Conservation (phyloP, 2,329 filamentous ascomycete species). For the Stachybotrys chartarum region DNA sequence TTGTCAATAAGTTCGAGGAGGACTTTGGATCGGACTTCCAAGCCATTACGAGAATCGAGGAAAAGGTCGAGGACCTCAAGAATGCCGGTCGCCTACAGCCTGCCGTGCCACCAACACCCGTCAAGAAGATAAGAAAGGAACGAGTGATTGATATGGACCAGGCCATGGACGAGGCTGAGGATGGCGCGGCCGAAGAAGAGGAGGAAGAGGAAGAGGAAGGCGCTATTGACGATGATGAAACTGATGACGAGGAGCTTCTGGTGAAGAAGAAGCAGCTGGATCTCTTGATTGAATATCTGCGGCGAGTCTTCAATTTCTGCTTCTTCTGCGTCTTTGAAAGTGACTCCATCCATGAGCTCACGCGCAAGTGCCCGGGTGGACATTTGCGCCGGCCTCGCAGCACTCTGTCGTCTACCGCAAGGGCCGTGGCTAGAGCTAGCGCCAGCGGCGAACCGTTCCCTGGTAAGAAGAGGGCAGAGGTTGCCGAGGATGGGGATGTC, state of each 20-base stretch:
- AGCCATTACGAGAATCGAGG: slow-evolving; percentile 73
- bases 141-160: slow-evolving; percentile 54
- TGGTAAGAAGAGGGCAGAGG: slow-evolving; percentile 63
- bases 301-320: slow-evolving; percentile 96
- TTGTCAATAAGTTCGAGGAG: slow-evolving; percentile 78
- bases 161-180: slow-evolving; percentile 57
- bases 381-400: slow-evolving; percentile 86
- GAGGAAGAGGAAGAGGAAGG: slow-evolving; percentile 78
- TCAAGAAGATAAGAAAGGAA: slow-evolving; percentile 55
- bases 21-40: slow-evolving; percentile 74
- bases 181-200: slow-evolving; percentile 64
- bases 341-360: slow-evolving; percentile 92
- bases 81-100: slow-evolving; percentile 72
- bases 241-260: slow-evolving; percentile 82
- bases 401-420: slow-evolving; percentile 75
- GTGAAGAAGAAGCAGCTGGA: slow-evolving; percentile 96
- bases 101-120: slow-evolving; percentile 40
- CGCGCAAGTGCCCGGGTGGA: slow-evolving; percentile 93
- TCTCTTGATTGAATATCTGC: slow-evolving; percentile 90
- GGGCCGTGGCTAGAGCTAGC: slow-evolving; percentile 78
- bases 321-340: slow-evolving; percentile 99
- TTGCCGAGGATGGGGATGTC: slow-evolving; percentile 53
- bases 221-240: slow-evolving; percentile 74
- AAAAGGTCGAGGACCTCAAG: slow-evolving; percentile 75
- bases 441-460: slow-evolving; percentile 79